phyloP scores from a whole-genome alignment of 257 asterid species.

The Ophiorrhiza pumila region DNA sequence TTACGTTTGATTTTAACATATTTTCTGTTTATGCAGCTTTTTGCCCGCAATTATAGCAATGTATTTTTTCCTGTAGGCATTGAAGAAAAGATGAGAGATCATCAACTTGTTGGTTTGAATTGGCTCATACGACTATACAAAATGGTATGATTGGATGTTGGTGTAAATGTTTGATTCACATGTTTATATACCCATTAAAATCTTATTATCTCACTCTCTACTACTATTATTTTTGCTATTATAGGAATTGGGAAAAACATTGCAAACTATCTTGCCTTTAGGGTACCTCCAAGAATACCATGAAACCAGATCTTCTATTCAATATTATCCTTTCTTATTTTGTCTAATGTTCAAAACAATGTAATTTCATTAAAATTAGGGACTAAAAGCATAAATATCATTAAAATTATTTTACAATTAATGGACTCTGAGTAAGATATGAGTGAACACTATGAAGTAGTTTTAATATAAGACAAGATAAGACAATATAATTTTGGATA shows the following conservation, averaged over 20 bases:
- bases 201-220: background rate
- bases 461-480: too few relatives aligned
- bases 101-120: slow-evolving; percentile 97
- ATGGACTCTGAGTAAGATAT: too few relatives aligned
- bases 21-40: background rate
- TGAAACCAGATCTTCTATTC: too few relatives aligned
- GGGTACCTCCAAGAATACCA: slow-evolving; percentile 92
- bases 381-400: too few relatives aligned
- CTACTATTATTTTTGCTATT: slow-evolving; percentile 8
- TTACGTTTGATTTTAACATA: background rate
- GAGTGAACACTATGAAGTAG: too few relatives aligned
- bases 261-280: slow-evolving; percentile 93
- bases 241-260: slow-evolving; percentile 95
- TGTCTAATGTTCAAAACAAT: too few relatives aligned
- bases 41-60: background rate
- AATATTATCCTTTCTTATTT: too few relatives aligned
- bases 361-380: too few relatives aligned
- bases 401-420: too few relatives aligned
- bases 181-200: background rate
- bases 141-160: slow-evolving; percentile 51
- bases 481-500: too few relatives aligned
- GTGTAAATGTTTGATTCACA: background rate
- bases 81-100: slow-evolving; percentile 99
- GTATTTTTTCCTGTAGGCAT: slow-evolving; percentile 54
- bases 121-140: slow-evolving; percentile 95